phyloP scores from a whole-genome alignment of 495 filamentous ascomycete species.

The Cercophora scortea region DNA sequence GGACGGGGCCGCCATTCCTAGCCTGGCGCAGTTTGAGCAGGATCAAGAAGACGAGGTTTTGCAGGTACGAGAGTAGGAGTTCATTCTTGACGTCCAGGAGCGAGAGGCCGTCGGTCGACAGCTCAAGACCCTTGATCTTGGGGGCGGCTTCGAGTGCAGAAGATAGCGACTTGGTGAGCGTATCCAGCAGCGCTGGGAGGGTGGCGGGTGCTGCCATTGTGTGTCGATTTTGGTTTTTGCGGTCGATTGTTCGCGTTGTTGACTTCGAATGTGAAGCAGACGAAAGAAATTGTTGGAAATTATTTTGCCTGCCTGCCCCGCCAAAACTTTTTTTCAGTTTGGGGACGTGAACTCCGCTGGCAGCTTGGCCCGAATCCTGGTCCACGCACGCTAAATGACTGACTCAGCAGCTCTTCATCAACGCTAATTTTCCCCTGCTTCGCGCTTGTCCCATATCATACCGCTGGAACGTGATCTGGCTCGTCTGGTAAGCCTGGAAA shows the following conservation, averaged over 20 bases:
- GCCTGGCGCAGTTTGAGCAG: constrained; percentile 68
- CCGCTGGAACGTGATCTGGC: too few relatives aligned
- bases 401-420: too few relatives aligned
- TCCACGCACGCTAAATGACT: too few relatives aligned
- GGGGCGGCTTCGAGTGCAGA: constrained; percentile 56
- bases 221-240: constrained; percentile 1
- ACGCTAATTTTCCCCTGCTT: too few relatives aligned
- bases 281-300: constrained; percentile 1
- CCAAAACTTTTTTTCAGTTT: constrained; percentile 6
- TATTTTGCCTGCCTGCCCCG: constrained; percentile 5
- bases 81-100: constrained; percentile 94
- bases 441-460: too few relatives aligned
- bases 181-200: constrained; percentile 52
- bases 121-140: constrained; percentile 43
- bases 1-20: constrained; percentile 22
- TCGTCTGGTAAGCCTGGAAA: too few relatives aligned
- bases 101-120: constrained; percentile 80
- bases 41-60: constrained; percentile 86
- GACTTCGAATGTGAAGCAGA: neutral
- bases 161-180: constrained; percentile 53
- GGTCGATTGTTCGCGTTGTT: neutral
- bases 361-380: too few relatives aligned
- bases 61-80: constrained; percentile 87
- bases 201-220: constrained; percentile 43
- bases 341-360: too few relatives aligned